Evolutionary conservation across 2,329 filamentous ascomycete species (phyloP), one percentile per base, ranked within the genome.

Genomic region (Pseudophaeomoniella oleicola): DNA sequence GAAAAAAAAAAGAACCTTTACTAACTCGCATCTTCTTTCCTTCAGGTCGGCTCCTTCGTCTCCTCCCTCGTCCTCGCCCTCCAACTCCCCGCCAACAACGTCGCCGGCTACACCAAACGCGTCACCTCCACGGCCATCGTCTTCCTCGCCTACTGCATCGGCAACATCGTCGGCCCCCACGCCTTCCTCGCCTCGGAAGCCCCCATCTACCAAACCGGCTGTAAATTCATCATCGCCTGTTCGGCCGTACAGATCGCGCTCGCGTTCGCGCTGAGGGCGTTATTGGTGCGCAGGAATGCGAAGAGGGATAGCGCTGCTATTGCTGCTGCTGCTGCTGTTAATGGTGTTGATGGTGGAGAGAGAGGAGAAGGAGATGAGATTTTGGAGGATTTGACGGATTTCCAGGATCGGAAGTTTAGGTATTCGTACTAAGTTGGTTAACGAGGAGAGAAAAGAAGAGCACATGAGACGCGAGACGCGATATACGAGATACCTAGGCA

Each of bases 31-130:
- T n/a, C n/a, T 9, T 9, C 22, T 6, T 6, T n/a, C n/a, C 9
- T 27, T 9, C 22, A 27, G 30, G 15, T 32, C 12, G 30, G 30
- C 6, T 32, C 30, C 6, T 32, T 9, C n/a, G 30, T 32, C 6
- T 9, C 30, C 15, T 27, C 22, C 9, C 22, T 27, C n/a, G 22
- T 27, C 9, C n/a, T 27, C 6, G 22, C 22, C n/a, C 22, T 27
- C n/a, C 22, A 27, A 27, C 22, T 27, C n/a, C 22, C 22, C 13
- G 41, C 35, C 14, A 33, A 31, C 16, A 69, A 68, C 41, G 50
- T 64, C 5, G 63, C 59, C 3, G 64, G 64, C 0, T 64, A 67
- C 37, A 64, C 63, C 1, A 69, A 69, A 46, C 60, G 63, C 37
- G 60, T 62, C 10, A 64, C 62, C 0, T 56, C 60, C 4, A 63